A percentile compares a stretch with the other conserved stretches of the same genome.
Conservation (phyloP, 257 asterid genomes). For the Paraleonurus japonicus region DNA sequence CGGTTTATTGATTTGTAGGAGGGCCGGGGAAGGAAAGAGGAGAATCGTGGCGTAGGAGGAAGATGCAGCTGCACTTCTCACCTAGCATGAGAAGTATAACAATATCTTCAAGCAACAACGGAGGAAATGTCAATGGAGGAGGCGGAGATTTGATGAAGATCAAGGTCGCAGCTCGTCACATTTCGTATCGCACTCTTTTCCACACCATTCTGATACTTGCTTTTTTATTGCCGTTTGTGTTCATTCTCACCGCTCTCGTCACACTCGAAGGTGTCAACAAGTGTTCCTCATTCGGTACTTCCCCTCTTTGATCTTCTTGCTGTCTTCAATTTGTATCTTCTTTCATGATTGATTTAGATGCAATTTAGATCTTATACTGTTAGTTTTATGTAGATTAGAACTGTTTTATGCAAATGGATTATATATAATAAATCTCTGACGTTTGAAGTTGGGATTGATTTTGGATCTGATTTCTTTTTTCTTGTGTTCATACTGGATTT, state of each 20-base stretch:
- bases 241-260: slow-evolving; percentile 86
- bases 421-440: slow-evolving; percentile 1
- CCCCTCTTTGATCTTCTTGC: not conserved
- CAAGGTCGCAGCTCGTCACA: slow-evolving; percentile 88
- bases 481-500: slow-evolving; percentile 10
- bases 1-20: slow-evolving; percentile 30
- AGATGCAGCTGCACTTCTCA: slow-evolving; percentile 99
- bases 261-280: slow-evolving; percentile 99
- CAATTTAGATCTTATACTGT: slow-evolving; percentile 15
- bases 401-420: slow-evolving; percentile 4
- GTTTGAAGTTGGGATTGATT: slow-evolving; percentile 15
- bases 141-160: slow-evolving; percentile 85
- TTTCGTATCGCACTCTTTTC: slow-evolving; percentile 76
- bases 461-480: slow-evolving; percentile 20
- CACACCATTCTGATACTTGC: slow-evolving; percentile 79
- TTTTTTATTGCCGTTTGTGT: slow-evolving; percentile 88
- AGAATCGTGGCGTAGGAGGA: slow-evolving; percentile 47
- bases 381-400: slow-evolving; percentile 10
- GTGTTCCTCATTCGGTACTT: slow-evolving; percentile 88
- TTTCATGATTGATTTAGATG: slow-evolving; percentile 2
- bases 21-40: slow-evolving; percentile 33
- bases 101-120: slow-evolving; percentile 66
- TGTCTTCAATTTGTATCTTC: not conserved
- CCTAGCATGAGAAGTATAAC: slow-evolving; percentile 99
- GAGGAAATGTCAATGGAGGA: slow-evolving; percentile 61